These are phyloP conservation scores for Clarkia xantiana DNA, from an alignment of 345 rosid genomes.

Conservation along the genomic window DNA sequence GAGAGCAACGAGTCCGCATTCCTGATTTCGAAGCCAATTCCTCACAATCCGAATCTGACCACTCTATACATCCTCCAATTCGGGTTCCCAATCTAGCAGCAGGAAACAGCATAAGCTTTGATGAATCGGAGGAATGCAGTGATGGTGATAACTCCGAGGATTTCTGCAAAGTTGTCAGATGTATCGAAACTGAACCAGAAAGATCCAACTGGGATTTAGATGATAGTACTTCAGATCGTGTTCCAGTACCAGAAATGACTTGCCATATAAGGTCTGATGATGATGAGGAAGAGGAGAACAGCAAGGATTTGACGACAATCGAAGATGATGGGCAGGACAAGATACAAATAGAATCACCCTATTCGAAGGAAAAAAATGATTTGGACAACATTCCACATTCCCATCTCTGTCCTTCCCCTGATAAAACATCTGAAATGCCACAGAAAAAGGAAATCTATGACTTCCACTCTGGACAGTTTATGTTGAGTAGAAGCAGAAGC, in stretches of 20 bases:
- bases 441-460: conserved; percentile 23
- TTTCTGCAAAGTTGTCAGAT: conserved; percentile 42
- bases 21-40: conserved; percentile 33
- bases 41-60: conserved; percentile 9
- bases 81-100: conserved; percentile 11
- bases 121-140: conserved; percentile 25
- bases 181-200: conserved; percentile 37
- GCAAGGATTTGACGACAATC: conserved; percentile 12
- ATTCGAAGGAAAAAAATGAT: conserved; percentile 16
- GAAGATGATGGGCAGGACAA: conserved; percentile 16
- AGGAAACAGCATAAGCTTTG: conserved; percentile 14
- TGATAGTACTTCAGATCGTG: conserved; percentile 11
- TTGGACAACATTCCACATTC: conserved; percentile 9
- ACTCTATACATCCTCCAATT: conserved; percentile 22
- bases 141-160: conserved; percentile 23
- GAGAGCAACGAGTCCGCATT: conserved; percentile 41
- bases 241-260: background rate
- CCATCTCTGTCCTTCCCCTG: conserved; percentile 24
- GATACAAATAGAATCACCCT: conserved; percentile 15
- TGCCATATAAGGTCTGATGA: background rate
- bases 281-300: conserved; percentile 5
- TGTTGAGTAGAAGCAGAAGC: conserved; percentile 52
- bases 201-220: conserved; percentile 14
- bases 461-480: conserved; percentile 14
- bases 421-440: conserved; percentile 20